Base-by-base conservation (phyloP, 2,329 filamentous ascomycete species). In the Fusarium sp. region DNA sequence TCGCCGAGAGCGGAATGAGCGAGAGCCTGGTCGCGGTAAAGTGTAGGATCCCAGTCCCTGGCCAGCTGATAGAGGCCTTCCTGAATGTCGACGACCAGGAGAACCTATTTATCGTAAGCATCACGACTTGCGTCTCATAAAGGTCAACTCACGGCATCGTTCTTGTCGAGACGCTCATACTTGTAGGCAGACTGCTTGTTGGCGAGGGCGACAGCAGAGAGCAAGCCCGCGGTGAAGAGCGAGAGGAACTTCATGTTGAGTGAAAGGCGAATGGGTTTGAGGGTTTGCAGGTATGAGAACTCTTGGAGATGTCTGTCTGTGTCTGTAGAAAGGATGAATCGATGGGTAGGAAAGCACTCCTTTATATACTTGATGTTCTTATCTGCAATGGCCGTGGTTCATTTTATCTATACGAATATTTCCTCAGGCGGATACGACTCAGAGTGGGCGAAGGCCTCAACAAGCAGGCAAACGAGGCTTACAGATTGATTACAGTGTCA, bases 1-100 rank as follows among this genome's bases (percentile, higher is more conserved):
- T 89, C 86, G 57, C 87, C 91, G 3, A 93, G 76, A 7, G 86
- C 86, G 19, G 91, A 86, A 70, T 93, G 91, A 2, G 89, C 91
- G 42, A 92, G 80, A 67, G 93, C 88, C 77, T 88, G 88, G 76
- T 91, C 87, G 64, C 86, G 85, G 83, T 88, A 94, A 36, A 90
- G 84, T 11, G 85, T 87, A 14, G 88, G 81, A 58, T 90, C 85
- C 74, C 86, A 92, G 79, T 94, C 92, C 39, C 90, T 86, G 38
- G 89, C 89, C 7, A 74, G 36, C 45, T 78, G 69, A 72, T 77
- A 79, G 19, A 79, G 73, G 13, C 79, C 79, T 58, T 78, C 78
- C 66, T 81, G 79, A 53, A 79, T 76, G 62, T 80, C 79, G 28
- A 81, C 77, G 34, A 81, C 71, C 58, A 80, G 75, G 26, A 80